phyloP scores from a whole-genome alignment of 805 yeast species.

The Pichia deserticola region DNA sequence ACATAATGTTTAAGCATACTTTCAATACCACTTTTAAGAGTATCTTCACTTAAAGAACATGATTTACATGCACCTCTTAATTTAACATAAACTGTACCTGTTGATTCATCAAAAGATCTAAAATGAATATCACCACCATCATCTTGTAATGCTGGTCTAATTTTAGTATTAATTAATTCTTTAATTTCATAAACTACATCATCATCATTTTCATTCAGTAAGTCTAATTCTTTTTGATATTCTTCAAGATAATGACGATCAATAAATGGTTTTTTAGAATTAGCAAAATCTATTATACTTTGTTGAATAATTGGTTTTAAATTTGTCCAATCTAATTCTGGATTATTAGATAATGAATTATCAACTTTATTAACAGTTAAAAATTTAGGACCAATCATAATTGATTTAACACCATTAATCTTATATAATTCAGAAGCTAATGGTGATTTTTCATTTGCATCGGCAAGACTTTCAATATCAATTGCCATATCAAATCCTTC shows the following conservation, averaged over 20 bases:
- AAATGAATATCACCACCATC: slow-evolving; percentile 73
- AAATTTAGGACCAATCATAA: slow-evolving; percentile 70
- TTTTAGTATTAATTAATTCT: slow-evolving; percentile 61
- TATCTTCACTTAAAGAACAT: slow-evolving; percentile 60
- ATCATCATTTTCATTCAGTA: slow-evolving; percentile 50
- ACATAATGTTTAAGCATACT: slow-evolving; percentile 64
- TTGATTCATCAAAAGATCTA: slow-evolving; percentile 46
- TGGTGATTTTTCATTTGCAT: slow-evolving; percentile 52
- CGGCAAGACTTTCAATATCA: slow-evolving; percentile 46
- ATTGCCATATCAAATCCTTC: slow-evolving; percentile 35
- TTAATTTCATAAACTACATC: slow-evolving; percentile 61
- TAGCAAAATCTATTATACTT: slow-evolving; percentile 20
- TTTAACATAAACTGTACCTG: slow-evolving; percentile 52
- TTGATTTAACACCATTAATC: slow-evolving; percentile 55
- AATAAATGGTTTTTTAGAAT: slow-evolving; percentile 23
- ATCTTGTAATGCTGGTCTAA: slow-evolving; percentile 67
- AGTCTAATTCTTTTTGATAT: slow-evolving; percentile 20
- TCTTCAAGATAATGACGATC: slow-evolving; percentile 17
- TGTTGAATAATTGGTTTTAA: slow-evolving; percentile 22
- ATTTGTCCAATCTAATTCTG: slow-evolving; percentile 26
- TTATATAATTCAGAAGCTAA: slow-evolving; percentile 55
- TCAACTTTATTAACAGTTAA: slow-evolving; percentile 58
- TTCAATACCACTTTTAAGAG: slow-evolving; percentile 63
- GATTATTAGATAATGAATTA: slow-evolving; percentile 24
- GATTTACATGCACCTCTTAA: slow-evolving; percentile 67